Evolutionary conservation across 2,329 filamentous ascomycete genomes (phyloP).

Genomic region (Nemania sp.): DNA sequence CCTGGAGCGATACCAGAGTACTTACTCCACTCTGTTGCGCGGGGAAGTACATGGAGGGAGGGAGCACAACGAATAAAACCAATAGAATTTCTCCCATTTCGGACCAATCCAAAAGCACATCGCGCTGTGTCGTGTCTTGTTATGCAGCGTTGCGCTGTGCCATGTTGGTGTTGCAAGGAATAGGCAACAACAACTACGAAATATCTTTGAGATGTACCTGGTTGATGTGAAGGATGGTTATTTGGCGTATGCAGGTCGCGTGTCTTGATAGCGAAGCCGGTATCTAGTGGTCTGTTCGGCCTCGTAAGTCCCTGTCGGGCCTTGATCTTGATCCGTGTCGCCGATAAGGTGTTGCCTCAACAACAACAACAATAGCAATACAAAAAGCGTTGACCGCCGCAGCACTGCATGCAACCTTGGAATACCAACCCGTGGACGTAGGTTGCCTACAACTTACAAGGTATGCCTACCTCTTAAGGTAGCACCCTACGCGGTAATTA

Average conservation of each 20-base stretch:
- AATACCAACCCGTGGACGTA: background rate
- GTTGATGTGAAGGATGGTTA: background rate
- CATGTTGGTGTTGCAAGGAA: conserved; percentile 18
- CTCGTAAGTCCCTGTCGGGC: background rate
- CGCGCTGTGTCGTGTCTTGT: background rate
- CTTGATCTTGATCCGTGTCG: background rate
- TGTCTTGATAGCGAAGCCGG: background rate
- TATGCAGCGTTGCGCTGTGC: background rate
- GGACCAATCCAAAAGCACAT: conserved; percentile 13
- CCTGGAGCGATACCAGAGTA: background rate
- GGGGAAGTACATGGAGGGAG: conserved; percentile 1
- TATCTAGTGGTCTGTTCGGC: background rate
- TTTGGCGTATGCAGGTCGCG: conserved; percentile 20
- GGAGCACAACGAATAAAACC: background rate
- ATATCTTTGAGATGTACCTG: background rate
- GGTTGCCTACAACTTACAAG: too few species aligned
- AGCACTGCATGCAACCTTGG: background rate
- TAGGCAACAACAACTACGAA: conserved; percentile 9
- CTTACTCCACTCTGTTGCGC: background rate
- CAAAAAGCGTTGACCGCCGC: background rate
- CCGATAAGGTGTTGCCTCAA: conserved; percentile 1
- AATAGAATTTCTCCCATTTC: conserved; percentile 10
- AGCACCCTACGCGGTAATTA: too few species aligned
- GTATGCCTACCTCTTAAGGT: too few species aligned
- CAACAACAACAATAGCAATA: background rate